These are phyloP conservation scores for Parathielavia hyrcaniae DNA, from an alignment of 495 filamentous ascomycete species.

Conservation along the genomic window DNA sequence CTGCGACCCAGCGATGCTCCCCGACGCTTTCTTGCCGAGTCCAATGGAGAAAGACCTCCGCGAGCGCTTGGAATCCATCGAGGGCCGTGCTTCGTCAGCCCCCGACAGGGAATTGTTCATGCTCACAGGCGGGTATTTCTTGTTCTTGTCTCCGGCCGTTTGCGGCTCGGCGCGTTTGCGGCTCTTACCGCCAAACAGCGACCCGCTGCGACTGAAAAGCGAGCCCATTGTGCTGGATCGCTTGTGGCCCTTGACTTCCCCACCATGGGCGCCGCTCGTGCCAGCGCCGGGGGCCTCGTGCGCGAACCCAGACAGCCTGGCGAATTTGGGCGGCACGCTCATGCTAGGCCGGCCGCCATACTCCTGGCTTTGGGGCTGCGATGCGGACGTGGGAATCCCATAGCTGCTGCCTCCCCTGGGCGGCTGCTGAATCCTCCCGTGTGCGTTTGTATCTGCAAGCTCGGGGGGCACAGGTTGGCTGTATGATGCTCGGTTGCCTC, in stretches of 20 bases:
- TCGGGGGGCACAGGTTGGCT: conserved; percentile 82
- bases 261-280: not conserved
- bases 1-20: conserved; percentile 49
- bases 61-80: conserved; percentile 64
- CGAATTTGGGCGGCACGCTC: conserved; percentile 47
- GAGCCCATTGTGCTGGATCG: conserved; percentile 84
- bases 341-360: conserved; percentile 58
- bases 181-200: conserved; percentile 61
- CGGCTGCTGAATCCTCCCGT: conserved; percentile 86
- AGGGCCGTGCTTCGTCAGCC: conserved; percentile 55
- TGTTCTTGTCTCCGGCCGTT: conserved; percentile 42
- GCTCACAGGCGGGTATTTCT: conserved; percentile 70
- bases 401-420: conserved; percentile 67
- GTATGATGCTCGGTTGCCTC: conserved; percentile 75
- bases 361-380: conserved; percentile 40
- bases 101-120: conserved; percentile 57
- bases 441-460: conserved; percentile 81
- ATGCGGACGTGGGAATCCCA: conserved; percentile 60
- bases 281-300: conserved; percentile 9
- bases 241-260: conserved; percentile 66
- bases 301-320: conserved; percentile 42
- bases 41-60: conserved; percentile 69
- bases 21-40: conserved; percentile 63
- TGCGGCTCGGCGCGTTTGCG: conserved; percentile 42
- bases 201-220: conserved; percentile 72